These are phyloP conservation scores for Coccinonectria pachysandricola DNA, from an alignment of 2,329 filamentous ascomycete genomes.

Conservation along the genomic window DNA sequence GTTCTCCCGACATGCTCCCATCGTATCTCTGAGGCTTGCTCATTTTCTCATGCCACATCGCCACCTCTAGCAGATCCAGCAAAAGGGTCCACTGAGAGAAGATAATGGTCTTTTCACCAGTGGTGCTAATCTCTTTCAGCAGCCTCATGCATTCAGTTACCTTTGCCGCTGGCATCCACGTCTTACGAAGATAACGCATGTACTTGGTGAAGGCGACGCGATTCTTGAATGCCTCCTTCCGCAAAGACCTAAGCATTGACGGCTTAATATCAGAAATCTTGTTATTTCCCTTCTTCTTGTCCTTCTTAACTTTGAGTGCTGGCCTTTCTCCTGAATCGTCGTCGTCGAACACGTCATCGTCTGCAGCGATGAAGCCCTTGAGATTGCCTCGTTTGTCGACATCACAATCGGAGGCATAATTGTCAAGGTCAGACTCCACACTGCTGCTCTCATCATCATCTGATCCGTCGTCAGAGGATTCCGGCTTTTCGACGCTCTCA, in stretches of 20 bases:
- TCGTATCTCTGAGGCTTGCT: conserved; percentile 64
- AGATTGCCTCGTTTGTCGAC: conserved; percentile 31
- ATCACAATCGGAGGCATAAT: conserved; percentile 24
- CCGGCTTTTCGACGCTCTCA: conserved; percentile 27
- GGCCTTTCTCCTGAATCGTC: conserved; percentile 17
- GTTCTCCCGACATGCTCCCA: conserved; percentile 61
- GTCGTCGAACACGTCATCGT: conserved; percentile 21
- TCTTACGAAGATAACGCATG: conserved; percentile 54
- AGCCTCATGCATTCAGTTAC: conserved; percentile 70
- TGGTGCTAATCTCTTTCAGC: conserved; percentile 53
- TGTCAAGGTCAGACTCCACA: conserved; percentile 18
- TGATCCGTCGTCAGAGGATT: conserved; percentile 24
- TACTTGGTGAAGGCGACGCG: conserved; percentile 58
- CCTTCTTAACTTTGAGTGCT: conserved; percentile 5
- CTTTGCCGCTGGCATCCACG: conserved; percentile 71
- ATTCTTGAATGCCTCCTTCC: conserved; percentile 55
- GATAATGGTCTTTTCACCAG: conserved; percentile 59
- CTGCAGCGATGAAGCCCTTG: conserved; percentile 43
- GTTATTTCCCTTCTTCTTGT: conserved; percentile 29
- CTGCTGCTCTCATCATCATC: conserved; percentile 25
- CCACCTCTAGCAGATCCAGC: conserved; percentile 63
- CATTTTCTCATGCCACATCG: conserved; percentile 51
- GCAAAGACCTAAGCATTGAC: conserved; percentile 53
- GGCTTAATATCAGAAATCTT: conserved; percentile 35
- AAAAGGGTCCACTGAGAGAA: conserved; percentile 74